Evolutionary conservation across 306 rosid genomes (phyloP).

Genomic region (Pterocarpus santalinus): DNA sequence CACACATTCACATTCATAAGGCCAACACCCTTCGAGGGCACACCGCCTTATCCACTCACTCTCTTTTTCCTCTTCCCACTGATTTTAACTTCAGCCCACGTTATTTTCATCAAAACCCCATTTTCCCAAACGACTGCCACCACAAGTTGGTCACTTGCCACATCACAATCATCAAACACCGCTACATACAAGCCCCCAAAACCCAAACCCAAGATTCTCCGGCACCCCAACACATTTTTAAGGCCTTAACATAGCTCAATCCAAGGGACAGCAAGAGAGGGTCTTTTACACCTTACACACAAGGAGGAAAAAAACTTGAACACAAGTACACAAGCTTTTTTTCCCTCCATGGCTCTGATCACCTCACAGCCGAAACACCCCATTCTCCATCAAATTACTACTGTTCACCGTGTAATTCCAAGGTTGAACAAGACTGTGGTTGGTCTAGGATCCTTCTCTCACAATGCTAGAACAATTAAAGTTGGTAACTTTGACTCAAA

Average conservation of each 20-base stretch:
- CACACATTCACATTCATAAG: conserved; percentile 31
- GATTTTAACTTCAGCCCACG: conserved; percentile 3
- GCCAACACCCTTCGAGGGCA: conserved; percentile 20
- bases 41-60: conserved; percentile 57
- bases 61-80: conserved; percentile 10
- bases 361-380: conserved; percentile 62
- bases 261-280: background rate
- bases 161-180: conserved; percentile 26
- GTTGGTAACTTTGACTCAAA: conserved; percentile 44
- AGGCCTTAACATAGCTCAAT: background rate
- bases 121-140: conserved; percentile 25
- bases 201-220: background rate
- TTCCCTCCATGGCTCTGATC: conserved; percentile 65
- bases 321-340: background rate
- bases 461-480: conserved; percentile 39
- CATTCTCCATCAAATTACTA: conserved; percentile 52
- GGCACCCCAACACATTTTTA: no score
- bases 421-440: conserved; percentile 39
- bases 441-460: conserved; percentile 43
- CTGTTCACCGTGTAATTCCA: conserved; percentile 56
- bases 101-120: background rate
- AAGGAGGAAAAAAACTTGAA: no score
- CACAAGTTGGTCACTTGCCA: conserved; percentile 41
- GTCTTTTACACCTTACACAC: background rate
- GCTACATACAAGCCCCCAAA: background rate